Percentiles rank a stretch among this genome's conserved stretches.
These are phyloP conservation scores for Aureobasidium sp. DNA, from an alignment of 2,329 filamentous ascomycete genomes.

Conservation along the genomic window DNA sequence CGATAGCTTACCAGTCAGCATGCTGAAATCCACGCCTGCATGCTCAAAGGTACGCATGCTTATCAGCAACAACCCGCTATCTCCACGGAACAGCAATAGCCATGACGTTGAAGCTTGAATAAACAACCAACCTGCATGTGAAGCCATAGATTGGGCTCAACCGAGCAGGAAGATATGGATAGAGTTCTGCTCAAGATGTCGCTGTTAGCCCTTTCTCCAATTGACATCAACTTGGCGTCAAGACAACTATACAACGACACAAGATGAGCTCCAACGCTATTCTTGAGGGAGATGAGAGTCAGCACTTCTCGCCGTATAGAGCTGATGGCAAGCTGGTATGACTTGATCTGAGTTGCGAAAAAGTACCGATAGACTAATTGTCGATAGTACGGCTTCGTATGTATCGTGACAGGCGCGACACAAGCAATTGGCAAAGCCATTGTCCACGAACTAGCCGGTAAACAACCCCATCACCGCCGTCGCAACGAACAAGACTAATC, in stretches of 20 bases:
- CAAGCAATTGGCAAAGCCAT: conserved; percentile 54
- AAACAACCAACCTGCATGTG: conserved; percentile 7
- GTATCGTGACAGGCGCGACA: conserved; percentile 54
- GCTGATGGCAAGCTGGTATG: conserved; percentile 49
- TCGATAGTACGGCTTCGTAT: conserved; percentile 53
- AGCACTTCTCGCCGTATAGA: conserved; percentile 50
- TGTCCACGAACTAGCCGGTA: conserved; percentile 50
- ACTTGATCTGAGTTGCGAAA: neutral
- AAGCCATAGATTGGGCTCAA: neutral
- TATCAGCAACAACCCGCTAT: conserved; percentile 6
- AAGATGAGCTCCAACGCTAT: conserved; percentile 2
- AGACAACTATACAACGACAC: neutral
- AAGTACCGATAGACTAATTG: neutral
- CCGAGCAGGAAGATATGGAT: neutral
- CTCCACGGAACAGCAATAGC: conserved; percentile 4
- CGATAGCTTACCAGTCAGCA: neutral
- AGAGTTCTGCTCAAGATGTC: neutral
- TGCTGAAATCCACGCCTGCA: neutral
- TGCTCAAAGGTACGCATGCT: neutral
- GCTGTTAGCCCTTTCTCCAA: neutral
- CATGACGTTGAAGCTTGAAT: conserved; percentile 11
- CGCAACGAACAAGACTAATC: neutral
- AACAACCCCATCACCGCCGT: neutral
- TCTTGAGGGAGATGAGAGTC: conserved; percentile 16
- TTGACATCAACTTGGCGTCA: too few species aligned